Evolutionary conservation across 2,329 filamentous ascomycete genomes (phyloP), one percentile per base, ranked within the genome.

Genomic region (Colletotrichum sp.): DNA sequence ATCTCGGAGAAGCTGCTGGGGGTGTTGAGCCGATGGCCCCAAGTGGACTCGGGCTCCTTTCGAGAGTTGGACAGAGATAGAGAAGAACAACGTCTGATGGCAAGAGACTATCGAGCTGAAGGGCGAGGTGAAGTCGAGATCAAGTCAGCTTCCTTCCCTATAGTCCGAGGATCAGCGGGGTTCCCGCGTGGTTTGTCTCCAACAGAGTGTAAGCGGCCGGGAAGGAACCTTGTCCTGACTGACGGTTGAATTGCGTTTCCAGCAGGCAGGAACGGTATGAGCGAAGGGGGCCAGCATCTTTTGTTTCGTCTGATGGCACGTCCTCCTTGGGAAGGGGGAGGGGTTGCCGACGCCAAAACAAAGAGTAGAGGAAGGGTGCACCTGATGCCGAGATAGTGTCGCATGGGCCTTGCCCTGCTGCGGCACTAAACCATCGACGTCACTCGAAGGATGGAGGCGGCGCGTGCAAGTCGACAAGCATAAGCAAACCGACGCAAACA

Each of bases 221-320:
- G 39, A 67, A 24, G 34, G 52, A 28, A 67, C 68, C 61, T 63
- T 66, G 72, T 61, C 52, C 52, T 36, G 24, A 32, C n/a, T 21
- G 32, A 63, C 7, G 60, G 30, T 34, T 10, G 30, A 64, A 65
- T 24, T 65, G n/a, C 48, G 10, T 66, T 63, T 67, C 32, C 24
- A 26, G n/a, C 16, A 26, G 4, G 7, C 6, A 28, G 32, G 28
- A 32, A 64, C 59, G 16, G 34, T 26, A 34, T 30, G 18, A n/a
- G 12, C 59, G n/a, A 66, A 43, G 68, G 57, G 69, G 63, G 39
- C 26, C 12, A 52, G 8, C 61, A 63, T 72, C 28, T 68, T 68
- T 68, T 72, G 69, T 75, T 75, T 75, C 73, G 69, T 75, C 73
- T 59, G 73, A 72, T 68, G 69, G 69, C 28, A 63, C 28, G 73